Conservation (phyloP, 2,329 filamentous ascomycete species). For the Ceratocystis cubensis region DNA sequence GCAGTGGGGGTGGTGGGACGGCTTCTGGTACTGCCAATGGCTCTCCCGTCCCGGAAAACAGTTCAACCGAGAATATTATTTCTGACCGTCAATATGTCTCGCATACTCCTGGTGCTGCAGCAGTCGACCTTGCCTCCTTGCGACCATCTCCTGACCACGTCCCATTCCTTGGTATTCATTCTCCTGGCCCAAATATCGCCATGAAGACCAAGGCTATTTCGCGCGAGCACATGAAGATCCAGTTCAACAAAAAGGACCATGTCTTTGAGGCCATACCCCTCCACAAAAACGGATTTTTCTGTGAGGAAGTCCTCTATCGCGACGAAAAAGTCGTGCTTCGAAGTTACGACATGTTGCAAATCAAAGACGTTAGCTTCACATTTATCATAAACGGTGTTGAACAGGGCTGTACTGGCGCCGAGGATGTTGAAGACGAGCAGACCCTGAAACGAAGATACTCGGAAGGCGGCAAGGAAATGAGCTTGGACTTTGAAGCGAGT, state of each 20-base stretch:
- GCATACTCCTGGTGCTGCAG: constrained; percentile 46
- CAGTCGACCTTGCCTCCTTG: constrained; percentile 46
- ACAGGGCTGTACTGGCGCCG: constrained; percentile 44
- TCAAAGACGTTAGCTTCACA: constrained; percentile 55
- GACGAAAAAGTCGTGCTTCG: constrained; percentile 45
- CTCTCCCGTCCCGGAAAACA: constrained; percentile 8
- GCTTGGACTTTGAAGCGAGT: constrained; percentile 56
- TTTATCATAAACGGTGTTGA: constrained; percentile 58
- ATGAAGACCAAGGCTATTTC: constrained; percentile 60
- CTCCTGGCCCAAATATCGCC: constrained; percentile 48
- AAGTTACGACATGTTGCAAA: constrained; percentile 55
- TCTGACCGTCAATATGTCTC: constrained; percentile 49
- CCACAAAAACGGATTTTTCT: constrained; percentile 56
- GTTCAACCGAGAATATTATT: constrained; percentile 33
- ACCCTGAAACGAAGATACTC: constrained; percentile 38
- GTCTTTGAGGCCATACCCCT: constrained; percentile 52
- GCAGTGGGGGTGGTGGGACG: not conserved
- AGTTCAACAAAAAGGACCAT: constrained; percentile 50
- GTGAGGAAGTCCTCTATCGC: constrained; percentile 47
- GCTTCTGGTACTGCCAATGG: not conserved
- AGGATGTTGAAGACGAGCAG: constrained; percentile 41
- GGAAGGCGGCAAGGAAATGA: constrained; percentile 56
- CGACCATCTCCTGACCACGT: constrained; percentile 49
- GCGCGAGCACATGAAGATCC: constrained; percentile 58
- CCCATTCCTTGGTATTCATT: constrained; percentile 60